These are phyloP conservation scores for Microcyclosporella mali DNA, from an alignment of 2,329 filamentous ascomycete genomes.

Conservation along the genomic window DNA sequence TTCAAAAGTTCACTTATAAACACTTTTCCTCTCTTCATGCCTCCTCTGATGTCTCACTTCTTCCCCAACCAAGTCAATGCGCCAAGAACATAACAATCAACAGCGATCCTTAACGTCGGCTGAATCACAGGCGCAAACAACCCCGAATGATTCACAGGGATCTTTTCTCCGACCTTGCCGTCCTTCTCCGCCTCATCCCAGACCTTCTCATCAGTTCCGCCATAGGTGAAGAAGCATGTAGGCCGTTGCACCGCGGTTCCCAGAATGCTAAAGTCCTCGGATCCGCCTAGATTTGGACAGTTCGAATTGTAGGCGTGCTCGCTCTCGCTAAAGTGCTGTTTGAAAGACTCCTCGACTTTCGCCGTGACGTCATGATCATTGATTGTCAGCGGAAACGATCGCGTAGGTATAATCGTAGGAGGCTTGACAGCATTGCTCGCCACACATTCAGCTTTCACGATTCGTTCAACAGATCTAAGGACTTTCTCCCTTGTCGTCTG, in stretches of 20 bases:
- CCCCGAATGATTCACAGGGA: conserved; percentile 56
- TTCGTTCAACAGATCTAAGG: conserved; percentile 44
- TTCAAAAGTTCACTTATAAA: background rate
- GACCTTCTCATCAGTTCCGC: conserved; percentile 45
- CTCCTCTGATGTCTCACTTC: conserved; percentile 6
- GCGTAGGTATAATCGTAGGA: conserved; percentile 40
- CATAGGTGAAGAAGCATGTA: conserved; percentile 52
- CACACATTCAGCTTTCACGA: conserved; percentile 50
- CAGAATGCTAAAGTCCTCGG: conserved; percentile 55
- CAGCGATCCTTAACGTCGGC: conserved; percentile 50
- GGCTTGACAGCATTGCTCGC: conserved; percentile 42
- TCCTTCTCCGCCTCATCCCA: conserved; percentile 47
- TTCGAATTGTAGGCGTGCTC: conserved; percentile 34
- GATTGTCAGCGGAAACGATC: conserved; percentile 45
- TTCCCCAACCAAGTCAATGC: conserved; percentile 32
- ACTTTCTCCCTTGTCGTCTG: conserved; percentile 44
- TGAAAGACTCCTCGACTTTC: conserved; percentile 41
- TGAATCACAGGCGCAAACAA: conserved; percentile 54
- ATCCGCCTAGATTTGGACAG: conserved; percentile 40
- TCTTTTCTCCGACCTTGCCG: conserved; percentile 41
- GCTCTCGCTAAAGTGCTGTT: conserved; percentile 38
- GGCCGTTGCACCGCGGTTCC: conserved; percentile 47
- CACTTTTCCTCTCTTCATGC: background rate
- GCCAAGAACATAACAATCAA: conserved; percentile 35
- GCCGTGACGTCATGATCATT: conserved; percentile 46